A percentile compares a stretch with the other conserved stretches of the same genome.
phyloP scores from a whole-genome alignment of 179 eudicot genomes.

The Corrigiola litoralis region DNA sequence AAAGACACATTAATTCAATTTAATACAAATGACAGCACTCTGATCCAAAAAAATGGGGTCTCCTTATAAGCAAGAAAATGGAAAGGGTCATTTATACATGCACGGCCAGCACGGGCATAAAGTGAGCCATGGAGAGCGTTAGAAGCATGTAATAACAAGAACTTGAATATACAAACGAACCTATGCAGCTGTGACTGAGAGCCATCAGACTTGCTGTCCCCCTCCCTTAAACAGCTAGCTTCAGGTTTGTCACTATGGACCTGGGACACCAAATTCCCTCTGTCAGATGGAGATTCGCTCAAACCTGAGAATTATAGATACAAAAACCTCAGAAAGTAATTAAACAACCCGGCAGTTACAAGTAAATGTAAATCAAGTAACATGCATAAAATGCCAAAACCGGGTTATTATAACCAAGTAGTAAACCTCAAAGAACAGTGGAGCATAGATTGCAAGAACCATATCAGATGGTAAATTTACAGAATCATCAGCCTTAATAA shows the following conservation, averaged over 20 bases:
- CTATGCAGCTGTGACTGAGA: background rate
- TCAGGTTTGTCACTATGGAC: background rate
- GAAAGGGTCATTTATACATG: background rate
- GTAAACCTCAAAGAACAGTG: background rate
- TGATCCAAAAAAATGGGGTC: background rate
- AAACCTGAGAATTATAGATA: background rate
- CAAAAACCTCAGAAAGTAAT: background rate
- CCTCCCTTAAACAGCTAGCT: slow-evolving; percentile 8
- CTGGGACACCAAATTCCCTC: background rate
- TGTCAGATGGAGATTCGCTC: background rate
- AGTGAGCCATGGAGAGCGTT: background rate
- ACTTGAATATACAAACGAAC: too few species aligned
- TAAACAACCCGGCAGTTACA: background rate
- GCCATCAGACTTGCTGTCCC: background rate
- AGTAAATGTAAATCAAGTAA: background rate
- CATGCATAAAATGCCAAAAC: too few species aligned
- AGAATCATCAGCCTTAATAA: background rate
- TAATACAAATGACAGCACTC: background rate
- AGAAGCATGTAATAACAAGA: too few species aligned
- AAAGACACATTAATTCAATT: background rate
- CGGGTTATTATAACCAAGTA: too few species aligned
- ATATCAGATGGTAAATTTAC: background rate
- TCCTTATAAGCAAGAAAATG: background rate
- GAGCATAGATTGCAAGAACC: background rate
- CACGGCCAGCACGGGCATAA: background rate